Evolutionary conservation across 2,329 filamentous ascomycete genomes (phyloP).

Genomic region (Cyclaneusma minus): DNA sequence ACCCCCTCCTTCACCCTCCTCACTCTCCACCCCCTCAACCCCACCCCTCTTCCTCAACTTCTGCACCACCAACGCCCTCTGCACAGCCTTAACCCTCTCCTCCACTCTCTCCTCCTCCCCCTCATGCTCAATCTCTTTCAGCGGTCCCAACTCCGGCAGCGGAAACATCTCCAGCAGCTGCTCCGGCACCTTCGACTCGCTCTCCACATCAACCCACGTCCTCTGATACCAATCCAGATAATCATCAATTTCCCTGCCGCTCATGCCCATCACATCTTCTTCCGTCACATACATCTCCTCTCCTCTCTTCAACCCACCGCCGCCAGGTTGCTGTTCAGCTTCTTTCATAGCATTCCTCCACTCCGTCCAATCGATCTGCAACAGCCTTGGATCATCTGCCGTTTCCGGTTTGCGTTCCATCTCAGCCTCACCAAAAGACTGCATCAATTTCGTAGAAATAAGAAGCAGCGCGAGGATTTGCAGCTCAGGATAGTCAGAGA

Average conservation of each 20-base stretch:
- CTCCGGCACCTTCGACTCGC: too few species aligned
- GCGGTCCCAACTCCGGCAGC: too few species aligned
- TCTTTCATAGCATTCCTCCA: conserved; percentile 44
- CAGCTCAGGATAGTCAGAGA: conserved; percentile 56
- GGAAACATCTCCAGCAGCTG: too few species aligned
- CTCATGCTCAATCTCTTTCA: too few species aligned
- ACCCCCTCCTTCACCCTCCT: too few species aligned
- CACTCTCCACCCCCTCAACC: too few species aligned
- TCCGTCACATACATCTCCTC: conserved; percentile 41
- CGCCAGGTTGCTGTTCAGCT: conserved; percentile 13
- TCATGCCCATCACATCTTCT: conserved; percentile 46
- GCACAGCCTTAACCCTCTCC: too few species aligned
- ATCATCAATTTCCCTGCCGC: conserved; percentile 46
- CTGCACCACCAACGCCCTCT: too few species aligned
- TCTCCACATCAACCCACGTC: conserved; percentile 43
- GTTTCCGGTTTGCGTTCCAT: conserved; percentile 32
- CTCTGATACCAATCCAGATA: conserved; percentile 70
- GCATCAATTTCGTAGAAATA: conserved; percentile 63
- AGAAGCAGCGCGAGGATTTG: conserved; percentile 57
- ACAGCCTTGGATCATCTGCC: conserved; percentile 36
- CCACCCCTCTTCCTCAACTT: too few species aligned
- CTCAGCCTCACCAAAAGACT: conserved; percentile 55
- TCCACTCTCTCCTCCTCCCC: too few species aligned
- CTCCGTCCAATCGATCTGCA: conserved; percentile 54
- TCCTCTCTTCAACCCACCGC: conserved; percentile 23